Percentiles rank a stretch among this genome's conserved stretches.
Conservation (phyloP, 306 rosid genomes). For the Comarum palustre region DNA sequence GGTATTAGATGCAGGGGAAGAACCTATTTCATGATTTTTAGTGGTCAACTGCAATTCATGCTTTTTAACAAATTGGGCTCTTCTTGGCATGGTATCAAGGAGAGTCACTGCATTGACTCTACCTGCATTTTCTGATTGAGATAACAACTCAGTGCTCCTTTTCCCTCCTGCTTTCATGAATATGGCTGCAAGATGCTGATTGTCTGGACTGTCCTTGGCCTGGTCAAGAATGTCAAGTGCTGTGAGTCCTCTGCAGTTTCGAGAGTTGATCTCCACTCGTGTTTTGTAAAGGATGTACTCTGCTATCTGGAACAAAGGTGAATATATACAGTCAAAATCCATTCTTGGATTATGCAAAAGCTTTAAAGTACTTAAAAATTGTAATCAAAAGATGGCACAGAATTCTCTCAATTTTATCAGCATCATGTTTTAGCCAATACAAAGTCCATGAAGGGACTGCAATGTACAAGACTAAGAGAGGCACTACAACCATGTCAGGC, state of each 20-base stretch:
- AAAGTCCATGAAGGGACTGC: background rate
- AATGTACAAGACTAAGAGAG: background rate
- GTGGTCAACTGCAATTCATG: slow-evolving; percentile 16
- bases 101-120: background rate
- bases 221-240: slow-evolving; percentile 60
- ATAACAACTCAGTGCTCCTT: slow-evolving; percentile 38
- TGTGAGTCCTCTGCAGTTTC: slow-evolving; percentile 51
- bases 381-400: background rate
- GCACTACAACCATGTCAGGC: background rate
- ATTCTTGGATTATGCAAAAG: background rate
- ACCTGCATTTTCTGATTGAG: slow-evolving; percentile 24
- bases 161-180: slow-evolving; percentile 47
- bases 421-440: background rate
- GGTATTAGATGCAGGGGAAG: slow-evolving; percentile 1
- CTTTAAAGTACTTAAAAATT: background rate
- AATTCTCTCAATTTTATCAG: background rate
- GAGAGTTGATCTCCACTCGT: slow-evolving; percentile 43
- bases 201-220: slow-evolving; percentile 38
- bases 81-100: slow-evolving; percentile 10
- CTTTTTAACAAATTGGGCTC: slow-evolving; percentile 3
- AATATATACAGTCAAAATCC: background rate
- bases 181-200: slow-evolving; percentile 30
- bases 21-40: background rate
- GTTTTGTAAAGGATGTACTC: slow-evolving; percentile 51
- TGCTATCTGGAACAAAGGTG: slow-evolving; percentile 42